phyloP scores from a whole-genome alignment of 1,284 basidiomycete genomes.

The Agaricales sp. region DNA sequence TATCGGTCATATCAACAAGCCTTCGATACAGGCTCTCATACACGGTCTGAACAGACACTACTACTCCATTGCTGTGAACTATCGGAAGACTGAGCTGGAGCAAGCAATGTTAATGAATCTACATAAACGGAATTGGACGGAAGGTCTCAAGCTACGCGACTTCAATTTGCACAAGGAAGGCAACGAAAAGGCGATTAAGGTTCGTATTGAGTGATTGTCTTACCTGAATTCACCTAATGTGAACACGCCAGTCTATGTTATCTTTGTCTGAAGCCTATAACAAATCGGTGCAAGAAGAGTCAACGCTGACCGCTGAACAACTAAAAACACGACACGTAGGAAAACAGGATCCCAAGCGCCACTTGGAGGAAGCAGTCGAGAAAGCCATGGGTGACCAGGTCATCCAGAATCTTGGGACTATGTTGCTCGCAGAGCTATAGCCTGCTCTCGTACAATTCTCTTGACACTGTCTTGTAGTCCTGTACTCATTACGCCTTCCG shows the following conservation, averaged over 20 bases:
- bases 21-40: slow-evolving; percentile 93
- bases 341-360: slow-evolving; percentile 95
- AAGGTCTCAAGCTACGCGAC: slow-evolving; percentile 84
- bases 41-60: slow-evolving; percentile 96
- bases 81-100: slow-evolving; percentile 93
- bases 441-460: not conserved
- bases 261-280: slow-evolving; percentile 86
- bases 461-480: not conserved
- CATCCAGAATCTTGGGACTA: slow-evolving; percentile 86
- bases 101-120: slow-evolving; percentile 98
- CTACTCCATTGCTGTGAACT: slow-evolving; percentile 94
- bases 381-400: slow-evolving; percentile 95
- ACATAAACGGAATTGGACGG: slow-evolving; percentile 97
- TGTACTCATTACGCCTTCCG: too few relatives aligned
- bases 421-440: slow-evolving; percentile 80
- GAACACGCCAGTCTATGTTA: slow-evolving; percentile 81
- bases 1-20: slow-evolving; percentile 98
- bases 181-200: slow-evolving; percentile 91
- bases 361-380: slow-evolving; percentile 94
- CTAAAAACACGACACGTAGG: slow-evolving; percentile 95
- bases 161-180: slow-evolving; percentile 78
- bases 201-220: slow-evolving; percentile 21
- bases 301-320: slow-evolving; percentile 82
- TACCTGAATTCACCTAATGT: slow-evolving; percentile 6
- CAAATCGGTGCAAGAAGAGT: slow-evolving; percentile 94